Base-by-base conservation (phyloP, 129 eudicot species). In the Apium graveolens region DNA sequence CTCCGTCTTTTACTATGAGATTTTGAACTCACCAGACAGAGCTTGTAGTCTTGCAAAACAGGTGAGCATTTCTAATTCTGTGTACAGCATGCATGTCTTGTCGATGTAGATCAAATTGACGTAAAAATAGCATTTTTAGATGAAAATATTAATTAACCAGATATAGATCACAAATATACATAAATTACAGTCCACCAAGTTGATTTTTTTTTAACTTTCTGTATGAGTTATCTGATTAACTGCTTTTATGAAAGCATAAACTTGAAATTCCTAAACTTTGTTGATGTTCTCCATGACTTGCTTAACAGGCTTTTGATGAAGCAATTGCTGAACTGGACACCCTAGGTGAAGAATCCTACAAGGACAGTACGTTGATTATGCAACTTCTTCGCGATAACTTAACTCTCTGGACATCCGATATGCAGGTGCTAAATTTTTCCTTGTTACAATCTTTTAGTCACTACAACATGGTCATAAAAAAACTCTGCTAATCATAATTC, bases 311-410 rank as follows among this genome's bases (percentile, higher is more conserved):
- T 60, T 60, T 60, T 11, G 68, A 60, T 60, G 68, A 60, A 10
- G 68, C 68, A 26, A 60, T 60, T 3, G 68, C 68, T n/a, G 68
- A 60, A 60, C 32, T 60, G 27, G 68, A 60, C 68, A 60, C 68
- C 68, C 12, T 60, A 7, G 41, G 73, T 18, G 73, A 68, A 35
- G 73, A 68, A 68, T 68, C 73, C 38, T 68, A 68, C 73, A 68
- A 68, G 16, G 73, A 68, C 0, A 68, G 73, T 18, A 68, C 73
- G 5, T 34, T 68, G n/a, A 68, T 68, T 68, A 68, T 68, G 73
- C 73, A 68, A 35, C 73, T 68, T 68, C 73, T 68, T 32, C 38
- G 73, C 39, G 73, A 68, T 7, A 68, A 68, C 41, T 37, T 68
- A 5, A 68, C 68, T 60, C 32, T 60, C 32, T 60, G 68, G 68